Evolutionary conservation across 2,329 filamentous ascomycete genomes (phyloP).

Genomic region (Phyllosticta paracitricarpa): DNA sequence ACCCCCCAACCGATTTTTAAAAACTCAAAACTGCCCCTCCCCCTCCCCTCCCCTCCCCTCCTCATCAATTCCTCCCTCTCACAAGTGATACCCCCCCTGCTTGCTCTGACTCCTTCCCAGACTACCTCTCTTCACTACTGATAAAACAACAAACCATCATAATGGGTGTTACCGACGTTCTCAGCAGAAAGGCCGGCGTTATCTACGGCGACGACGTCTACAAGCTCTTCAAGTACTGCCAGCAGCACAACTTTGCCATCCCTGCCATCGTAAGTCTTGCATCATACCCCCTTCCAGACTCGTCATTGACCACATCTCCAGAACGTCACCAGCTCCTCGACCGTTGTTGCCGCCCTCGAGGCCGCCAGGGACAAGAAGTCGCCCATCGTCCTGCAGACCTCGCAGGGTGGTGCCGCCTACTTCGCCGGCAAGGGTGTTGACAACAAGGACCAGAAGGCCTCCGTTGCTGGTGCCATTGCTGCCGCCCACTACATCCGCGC

Average conservation of each 20-base stretch:
- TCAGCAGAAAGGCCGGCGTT: slow-evolving; percentile 51
- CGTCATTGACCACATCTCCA: slow-evolving; percentile 12
- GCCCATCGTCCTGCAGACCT: slow-evolving; percentile 87
- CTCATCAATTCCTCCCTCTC: slow-evolving; percentile 3
- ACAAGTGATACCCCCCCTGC: not conserved
- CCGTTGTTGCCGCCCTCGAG: slow-evolving; percentile 78
- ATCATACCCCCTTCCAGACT: slow-evolving; percentile 10
- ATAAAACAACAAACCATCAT: slow-evolving; percentile 9
- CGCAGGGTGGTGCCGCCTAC: slow-evolving; percentile 78
- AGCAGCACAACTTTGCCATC: slow-evolving; percentile 80
- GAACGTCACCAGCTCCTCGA: slow-evolving; percentile 91
- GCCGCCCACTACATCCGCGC: slow-evolving; percentile 82
- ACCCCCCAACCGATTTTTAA: not conserved
- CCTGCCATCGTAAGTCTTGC: slow-evolving; percentile 50
- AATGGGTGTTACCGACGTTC: slow-evolving; percentile 43
- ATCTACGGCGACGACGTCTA: slow-evolving; percentile 59
- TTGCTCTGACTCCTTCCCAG: not conserved
- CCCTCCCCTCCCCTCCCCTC: slow-evolving; percentile 9
- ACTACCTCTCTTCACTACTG: not conserved
- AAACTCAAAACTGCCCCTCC: slow-evolving; percentile 10
- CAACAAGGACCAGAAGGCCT: slow-evolving; percentile 63
- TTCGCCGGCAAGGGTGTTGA: slow-evolving; percentile 33
- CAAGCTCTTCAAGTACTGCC: slow-evolving; percentile 76
- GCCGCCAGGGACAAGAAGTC: slow-evolving; percentile 86
- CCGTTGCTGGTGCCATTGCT: slow-evolving; percentile 77